Percentiles rank a stretch among this genome's conserved stretches.
These are phyloP conservation scores for Trametes versicolor DNA, from an alignment of 1,284 basidiomycete species.

Conservation along the genomic window DNA sequence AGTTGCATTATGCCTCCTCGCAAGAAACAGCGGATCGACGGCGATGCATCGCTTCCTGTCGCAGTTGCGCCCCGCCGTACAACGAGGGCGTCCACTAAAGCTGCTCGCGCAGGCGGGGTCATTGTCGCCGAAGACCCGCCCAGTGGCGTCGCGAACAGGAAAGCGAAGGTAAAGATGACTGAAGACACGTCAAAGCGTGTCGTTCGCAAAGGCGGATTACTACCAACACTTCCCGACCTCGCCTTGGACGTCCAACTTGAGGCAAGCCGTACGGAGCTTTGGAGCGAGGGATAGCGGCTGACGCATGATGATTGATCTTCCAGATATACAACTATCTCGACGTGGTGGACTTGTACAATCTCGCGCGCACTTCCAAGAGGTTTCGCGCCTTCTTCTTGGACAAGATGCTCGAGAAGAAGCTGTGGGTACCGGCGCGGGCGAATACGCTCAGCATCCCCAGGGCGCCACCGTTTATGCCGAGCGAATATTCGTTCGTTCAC, in stretches of 20 bases:
- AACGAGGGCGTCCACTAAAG: too few species aligned
- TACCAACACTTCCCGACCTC: slow-evolving; percentile 5
- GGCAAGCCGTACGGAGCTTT: not conserved
- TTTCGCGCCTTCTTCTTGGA: slow-evolving; percentile 20
- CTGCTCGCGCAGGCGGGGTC: too few species aligned
- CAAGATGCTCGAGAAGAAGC: slow-evolving; percentile 1
- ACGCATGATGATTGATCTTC: too few species aligned
- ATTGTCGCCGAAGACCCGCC: not conserved
- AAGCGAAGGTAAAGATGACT: not conserved
- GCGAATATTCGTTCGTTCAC: slow-evolving; percentile 18
- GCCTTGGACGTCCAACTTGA: slow-evolving; percentile 9
- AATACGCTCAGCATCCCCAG: slow-evolving; percentile 17
- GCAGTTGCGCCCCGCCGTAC: not conserved
- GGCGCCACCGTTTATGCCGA: slow-evolving; percentile 12
- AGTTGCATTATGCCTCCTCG: not conserved
- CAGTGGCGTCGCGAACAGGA: too few species aligned
- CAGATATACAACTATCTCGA: slow-evolving; percentile 57
- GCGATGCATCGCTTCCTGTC: not conserved
- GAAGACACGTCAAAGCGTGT: not conserved
- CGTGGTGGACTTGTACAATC: slow-evolving; percentile 48
- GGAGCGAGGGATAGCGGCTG: too few species aligned
- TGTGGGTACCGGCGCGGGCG: slow-evolving; percentile 15
- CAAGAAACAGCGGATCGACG: not conserved
- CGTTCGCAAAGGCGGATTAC: slow-evolving; percentile 1
- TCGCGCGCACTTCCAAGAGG: slow-evolving; percentile 23